Evolutionary conservation across 2,329 filamentous ascomycete species (phyloP).

Genomic region (Penicillium fuscoglaucum): DNA sequence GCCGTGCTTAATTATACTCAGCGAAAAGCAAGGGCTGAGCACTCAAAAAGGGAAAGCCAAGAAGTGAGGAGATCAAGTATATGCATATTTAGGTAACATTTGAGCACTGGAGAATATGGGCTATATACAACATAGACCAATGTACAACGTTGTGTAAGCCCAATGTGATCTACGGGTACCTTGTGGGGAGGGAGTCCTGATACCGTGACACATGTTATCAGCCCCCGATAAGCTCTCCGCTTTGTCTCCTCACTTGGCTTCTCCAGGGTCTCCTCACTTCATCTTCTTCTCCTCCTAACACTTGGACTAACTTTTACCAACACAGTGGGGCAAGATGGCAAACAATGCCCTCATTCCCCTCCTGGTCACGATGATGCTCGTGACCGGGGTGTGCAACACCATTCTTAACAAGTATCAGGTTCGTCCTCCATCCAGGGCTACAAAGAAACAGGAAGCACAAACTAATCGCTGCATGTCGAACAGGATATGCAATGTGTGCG

Average conservation of each 20-base stretch:
- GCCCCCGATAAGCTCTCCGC: constrained; percentile 12
- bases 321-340: constrained; percentile 58
- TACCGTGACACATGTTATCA: constrained; percentile 12
- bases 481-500: constrained; percentile 94
- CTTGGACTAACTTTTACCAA: background rate
- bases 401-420: constrained; percentile 96
- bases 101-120: no score
- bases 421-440: constrained; percentile 23
- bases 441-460: background rate
- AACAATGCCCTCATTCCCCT: constrained; percentile 72
- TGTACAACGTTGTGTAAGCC: background rate
- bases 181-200: background rate
- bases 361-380: constrained; percentile 91
- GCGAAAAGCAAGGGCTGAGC: no score
- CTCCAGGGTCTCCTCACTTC: background rate
- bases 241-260: constrained; percentile 12
- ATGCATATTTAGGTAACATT: no score
- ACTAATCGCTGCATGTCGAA: constrained; percentile 8
- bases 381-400: constrained; percentile 96
- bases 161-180: background rate
- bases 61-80: no score
- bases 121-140: no score
- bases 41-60: no score
- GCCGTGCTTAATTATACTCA: no score
- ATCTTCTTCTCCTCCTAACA: background rate